phyloP scores from a whole-genome alignment of 805 yeast genomes.

The Jamesozyma jinghongensis region DNA sequence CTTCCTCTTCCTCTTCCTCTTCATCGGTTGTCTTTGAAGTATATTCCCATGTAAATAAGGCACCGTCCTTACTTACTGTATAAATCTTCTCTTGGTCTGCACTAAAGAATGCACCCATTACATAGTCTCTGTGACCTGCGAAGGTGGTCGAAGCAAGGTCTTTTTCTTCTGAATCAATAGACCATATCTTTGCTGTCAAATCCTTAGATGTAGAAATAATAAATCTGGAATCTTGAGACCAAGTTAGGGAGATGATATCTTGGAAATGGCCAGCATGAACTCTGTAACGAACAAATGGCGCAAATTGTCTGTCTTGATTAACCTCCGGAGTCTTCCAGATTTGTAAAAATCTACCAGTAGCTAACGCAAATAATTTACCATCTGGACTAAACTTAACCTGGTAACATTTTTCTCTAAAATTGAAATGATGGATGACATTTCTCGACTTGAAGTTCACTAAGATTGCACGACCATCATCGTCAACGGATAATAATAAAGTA shows the following conservation, averaged over 20 bases:
- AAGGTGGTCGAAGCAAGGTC: slow-evolving; percentile 69
- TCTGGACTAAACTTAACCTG: slow-evolving; percentile 82
- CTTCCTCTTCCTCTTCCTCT: slow-evolving; percentile 35
- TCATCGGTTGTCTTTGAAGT: slow-evolving; percentile 45
- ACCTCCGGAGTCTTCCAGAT: slow-evolving; percentile 87
- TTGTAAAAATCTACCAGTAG: slow-evolving; percentile 72
- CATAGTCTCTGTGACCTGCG: slow-evolving; percentile 88
- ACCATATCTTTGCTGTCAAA: slow-evolving; percentile 77
- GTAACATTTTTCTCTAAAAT: slow-evolving; percentile 69
- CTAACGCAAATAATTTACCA: slow-evolving; percentile 80
- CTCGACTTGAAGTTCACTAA: slow-evolving; percentile 76
- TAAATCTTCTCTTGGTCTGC: slow-evolving; percentile 83
- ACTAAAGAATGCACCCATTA: slow-evolving; percentile 78
- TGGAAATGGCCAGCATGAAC: slow-evolving; percentile 89
- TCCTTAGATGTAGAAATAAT: slow-evolving; percentile 82
- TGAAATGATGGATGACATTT: slow-evolving; percentile 86
- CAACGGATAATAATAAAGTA: slow-evolving; percentile 72
- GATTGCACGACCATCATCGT: slow-evolving; percentile 88
- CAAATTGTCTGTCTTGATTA: slow-evolving; percentile 82
- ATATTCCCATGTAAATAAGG: slow-evolving; percentile 87
- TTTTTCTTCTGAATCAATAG: slow-evolving; percentile 59
- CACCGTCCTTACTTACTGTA: slow-evolving; percentile 91
- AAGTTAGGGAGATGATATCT: slow-evolving; percentile 65
- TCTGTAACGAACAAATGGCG: slow-evolving; percentile 88
- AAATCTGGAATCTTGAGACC: slow-evolving; percentile 90